Base-by-base conservation (phyloP, 805 yeast species). In the Candida bentonensis region DNA sequence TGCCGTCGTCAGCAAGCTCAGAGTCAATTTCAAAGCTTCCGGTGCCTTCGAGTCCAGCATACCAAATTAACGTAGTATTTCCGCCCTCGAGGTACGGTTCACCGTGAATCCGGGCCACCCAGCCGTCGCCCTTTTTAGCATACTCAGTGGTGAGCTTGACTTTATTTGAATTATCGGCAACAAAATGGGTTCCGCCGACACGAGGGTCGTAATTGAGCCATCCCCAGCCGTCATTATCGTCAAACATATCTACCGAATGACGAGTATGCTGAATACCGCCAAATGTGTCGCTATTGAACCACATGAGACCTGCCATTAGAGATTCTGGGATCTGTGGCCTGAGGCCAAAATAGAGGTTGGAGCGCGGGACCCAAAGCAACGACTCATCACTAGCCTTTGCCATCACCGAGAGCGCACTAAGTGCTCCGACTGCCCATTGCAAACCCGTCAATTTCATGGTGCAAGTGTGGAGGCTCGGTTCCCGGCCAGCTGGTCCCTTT, bases 141-240 rank as follows among this genome's bases (percentile, higher is more conserved):
- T 87, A 83, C 48, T 81, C 83, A 3, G 84, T 76, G 0, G 75
- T 72, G 33, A 92, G 54, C 44, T 73, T 72, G 3, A 87, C 61
- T 44, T 76, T 75, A 48, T 77, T 73, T 26, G 73, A 82, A 20
- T 64, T 60, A 58, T 92, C 98, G 28, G 68, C 63, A 23, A 92
- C 77, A 1, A 73, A 66, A 56, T 92, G 89, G 48, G 73, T 67
- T 0, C 98, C 98, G 21, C 98, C 98, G 13, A 62, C 42, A 50
- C 97, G 70, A 3, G 96, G 87, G 57, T 92, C 97, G 59, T 82
- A 92, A 28, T 69, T 65, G n/a, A 74, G 69, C 96, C 96, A 92
- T 22, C 88, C 85, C 52, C 83, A 89, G 44, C 74, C 77, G 21
- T 69, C 69, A 64, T 87, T 68, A 42, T 77, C 72, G 54, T 87